Base-by-base conservation (phyloP, 805 yeast species). In the Wickerhamomyces strasburgensis region DNA sequence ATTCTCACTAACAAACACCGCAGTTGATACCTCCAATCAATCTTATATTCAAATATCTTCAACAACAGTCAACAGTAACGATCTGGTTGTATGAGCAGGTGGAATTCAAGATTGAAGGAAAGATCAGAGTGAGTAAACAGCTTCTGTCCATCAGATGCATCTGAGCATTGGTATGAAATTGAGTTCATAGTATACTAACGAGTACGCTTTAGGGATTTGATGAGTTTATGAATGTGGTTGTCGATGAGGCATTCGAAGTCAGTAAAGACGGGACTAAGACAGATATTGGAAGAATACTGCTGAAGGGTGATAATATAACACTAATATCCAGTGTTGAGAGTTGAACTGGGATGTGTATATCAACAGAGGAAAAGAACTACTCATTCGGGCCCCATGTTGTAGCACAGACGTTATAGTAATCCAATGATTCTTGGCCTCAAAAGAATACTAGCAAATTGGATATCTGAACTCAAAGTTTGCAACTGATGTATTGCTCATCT, bases 281-380 rank as follows among this genome's bases (percentile, higher is more conserved):
- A 19, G 61, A 63, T n/a, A 54, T 86, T 39, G 96, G 96, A 1
- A 67, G 84, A 40, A 75, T 93, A 17, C 58, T 93, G 47, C 65
- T 93, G 39, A 93, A 93, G 60, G 98, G 99, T 4, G 99, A 93
- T 56, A 93, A 88, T 56, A 85, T 93, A 31, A 82, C 96, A 7
- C 63, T 90, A 39, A 82, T 93, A 23, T 60, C 70, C 7, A 43
- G 56, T 35, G 33, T 46, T 17, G 56, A 51, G 2, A 42, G 33
- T 13, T 48, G 29, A 40, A 15, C 15, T 5, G 15, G 14, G n/a
- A n/a, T n/a, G 7, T 28, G 11, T 28, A 16, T 9, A 28, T 28
- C 19, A 28, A 8, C 8, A 28, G 10, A 13, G 15, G 6, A n/a
- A 26, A 26, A 14, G 15, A 14, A 28, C 15, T 16, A 28, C n/a